These are phyloP conservation scores for Albophoma yamanashiensis DNA, from an alignment of 2,329 filamentous ascomycete genomes.

Conservation along the genomic window DNA sequence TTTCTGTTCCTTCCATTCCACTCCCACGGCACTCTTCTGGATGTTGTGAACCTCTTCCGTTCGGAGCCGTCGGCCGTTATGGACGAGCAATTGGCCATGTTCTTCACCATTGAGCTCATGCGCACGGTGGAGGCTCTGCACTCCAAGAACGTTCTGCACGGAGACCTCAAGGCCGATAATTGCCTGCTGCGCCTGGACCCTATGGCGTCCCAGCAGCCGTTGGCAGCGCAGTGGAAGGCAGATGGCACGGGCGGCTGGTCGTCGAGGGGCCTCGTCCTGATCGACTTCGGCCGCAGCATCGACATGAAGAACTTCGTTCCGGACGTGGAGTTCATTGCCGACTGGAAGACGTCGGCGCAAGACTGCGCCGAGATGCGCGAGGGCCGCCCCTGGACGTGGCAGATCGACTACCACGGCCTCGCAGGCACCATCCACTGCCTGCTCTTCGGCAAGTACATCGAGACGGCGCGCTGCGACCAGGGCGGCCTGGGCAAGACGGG, in stretches of 20 bases:
- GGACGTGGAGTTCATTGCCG: conserved; percentile 74
- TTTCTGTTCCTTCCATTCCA: conserved; percentile 84
- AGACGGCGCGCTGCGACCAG: conserved; percentile 52
- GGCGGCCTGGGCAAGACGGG: conserved; percentile 46
- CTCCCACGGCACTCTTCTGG: conserved; percentile 85
- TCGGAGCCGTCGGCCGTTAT: conserved; percentile 63
- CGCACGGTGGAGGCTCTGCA: conserved; percentile 85
- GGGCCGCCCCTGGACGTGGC: conserved; percentile 89
- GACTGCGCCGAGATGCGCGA: conserved; percentile 97
- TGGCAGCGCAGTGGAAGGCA: conserved; percentile 56
- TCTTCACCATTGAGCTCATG: conserved; percentile 85
- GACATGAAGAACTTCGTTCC: conserved; percentile 79
- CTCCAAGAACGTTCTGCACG: conserved; percentile 68
- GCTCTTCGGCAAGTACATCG: conserved; percentile 91
- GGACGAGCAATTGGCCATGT: conserved; percentile 90
- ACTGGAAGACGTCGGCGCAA: conserved; percentile 80
- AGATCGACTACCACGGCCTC: conserved; percentile 91
- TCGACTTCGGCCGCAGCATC: conserved; percentile 90
- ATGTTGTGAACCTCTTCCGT: conserved; percentile 80
- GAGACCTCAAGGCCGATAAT: conserved; percentile 93
- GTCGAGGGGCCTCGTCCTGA: conserved; percentile 70
- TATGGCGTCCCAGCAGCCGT: conserved; percentile 28
- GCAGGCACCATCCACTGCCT: conserved; percentile 81
- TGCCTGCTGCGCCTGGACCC: conserved; percentile 74
- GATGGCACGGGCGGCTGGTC: conserved; percentile 72